phyloP scores from a whole-genome alignment of 1,139 yeast genomes.

The Meyerozyma elateridarum region DNA sequence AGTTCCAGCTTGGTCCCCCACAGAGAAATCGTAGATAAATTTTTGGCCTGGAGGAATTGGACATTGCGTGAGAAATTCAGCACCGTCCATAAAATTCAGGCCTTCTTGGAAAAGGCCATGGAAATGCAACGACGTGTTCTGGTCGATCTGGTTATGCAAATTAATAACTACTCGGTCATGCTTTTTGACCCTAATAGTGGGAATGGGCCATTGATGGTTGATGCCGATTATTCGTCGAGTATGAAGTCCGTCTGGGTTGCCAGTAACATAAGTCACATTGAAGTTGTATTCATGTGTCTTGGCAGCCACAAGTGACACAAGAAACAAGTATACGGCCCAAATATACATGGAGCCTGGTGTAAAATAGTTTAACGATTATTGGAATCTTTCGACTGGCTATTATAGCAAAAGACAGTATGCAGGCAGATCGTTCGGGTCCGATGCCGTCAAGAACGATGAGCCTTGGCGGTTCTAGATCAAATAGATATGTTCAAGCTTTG shows the following conservation, averaged over 20 bases:
- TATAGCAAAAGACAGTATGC: too few relatives aligned
- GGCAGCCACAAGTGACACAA: conserved; percentile 19
- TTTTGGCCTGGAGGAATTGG: conserved; percentile 68
- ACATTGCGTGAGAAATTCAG: conserved; percentile 72
- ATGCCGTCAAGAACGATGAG: too few relatives aligned
- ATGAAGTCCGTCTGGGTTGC: conserved; percentile 60
- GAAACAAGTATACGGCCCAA: too few relatives aligned
- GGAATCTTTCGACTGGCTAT: too few relatives aligned
- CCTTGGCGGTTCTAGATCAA: too few relatives aligned
- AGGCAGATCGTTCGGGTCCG: too few relatives aligned
- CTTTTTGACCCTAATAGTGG: conserved; percentile 57
- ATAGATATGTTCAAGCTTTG: too few relatives aligned
- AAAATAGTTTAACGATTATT: too few relatives aligned
- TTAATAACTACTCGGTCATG: conserved; percentile 59
- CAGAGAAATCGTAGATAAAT: conserved; percentile 60
- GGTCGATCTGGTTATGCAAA: conserved; percentile 53
- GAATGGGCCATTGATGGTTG: conserved; percentile 72
- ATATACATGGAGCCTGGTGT: too few relatives aligned
- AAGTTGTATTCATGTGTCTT: conserved; percentile 49
- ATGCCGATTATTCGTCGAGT: conserved; percentile 56
- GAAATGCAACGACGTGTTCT: conserved; percentile 66
- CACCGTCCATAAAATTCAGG: conserved; percentile 68
- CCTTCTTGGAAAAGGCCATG: conserved; percentile 70
- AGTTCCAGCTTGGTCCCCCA: conserved; percentile 63
- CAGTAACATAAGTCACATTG: conserved; percentile 51